Conservation (phyloP, 2,329 filamentous ascomycete species). For the Diaporthe ampelina region DNA sequence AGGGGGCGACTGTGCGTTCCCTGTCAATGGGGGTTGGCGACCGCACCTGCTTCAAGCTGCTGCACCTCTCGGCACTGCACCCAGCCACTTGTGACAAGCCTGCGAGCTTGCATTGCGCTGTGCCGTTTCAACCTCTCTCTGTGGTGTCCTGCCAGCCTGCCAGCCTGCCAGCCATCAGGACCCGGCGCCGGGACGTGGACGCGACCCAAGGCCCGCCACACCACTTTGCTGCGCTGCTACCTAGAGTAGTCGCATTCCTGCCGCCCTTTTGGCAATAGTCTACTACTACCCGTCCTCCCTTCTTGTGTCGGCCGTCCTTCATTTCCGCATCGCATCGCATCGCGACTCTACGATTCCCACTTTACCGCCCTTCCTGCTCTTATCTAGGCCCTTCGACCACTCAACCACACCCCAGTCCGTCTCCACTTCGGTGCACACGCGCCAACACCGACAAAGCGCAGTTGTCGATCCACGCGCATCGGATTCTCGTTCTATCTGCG, state of each 20-base stretch:
- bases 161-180: conserved; percentile 1
- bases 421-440: conserved; percentile 28
- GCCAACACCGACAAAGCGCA: conserved; percentile 30
- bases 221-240: conserved; percentile 13
- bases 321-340: conserved; percentile 28
- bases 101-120: conserved; percentile 28
- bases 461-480: conserved; percentile 37
- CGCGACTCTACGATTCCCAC: conserved; percentile 18
- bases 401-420: conserved; percentile 6
- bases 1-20: conserved; percentile 18
- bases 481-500: conserved; percentile 38
- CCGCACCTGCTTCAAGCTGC: conserved; percentile 26
- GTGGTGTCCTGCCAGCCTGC: no score
- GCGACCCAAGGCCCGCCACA: conserved; percentile 19
- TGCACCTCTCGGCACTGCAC: conserved; percentile 34
- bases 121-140: conserved; percentile 25
- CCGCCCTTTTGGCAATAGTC: conserved; percentile 21
- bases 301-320: conserved; percentile 12
- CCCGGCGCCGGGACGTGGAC: conserved; percentile 17
- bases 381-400: conserved; percentile 4
- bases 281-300: neutral
- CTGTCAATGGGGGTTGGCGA: conserved; percentile 22
- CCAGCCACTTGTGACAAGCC: conserved; percentile 31
- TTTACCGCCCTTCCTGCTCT: conserved; percentile 24
- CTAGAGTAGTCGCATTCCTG: conserved; percentile 27